A percentile compares a stretch with the other conserved stretches of the same genome.
phyloP scores from a whole-genome alignment of 2,329 filamentous ascomycete species.

The Blastomyces emzantsi region DNA sequence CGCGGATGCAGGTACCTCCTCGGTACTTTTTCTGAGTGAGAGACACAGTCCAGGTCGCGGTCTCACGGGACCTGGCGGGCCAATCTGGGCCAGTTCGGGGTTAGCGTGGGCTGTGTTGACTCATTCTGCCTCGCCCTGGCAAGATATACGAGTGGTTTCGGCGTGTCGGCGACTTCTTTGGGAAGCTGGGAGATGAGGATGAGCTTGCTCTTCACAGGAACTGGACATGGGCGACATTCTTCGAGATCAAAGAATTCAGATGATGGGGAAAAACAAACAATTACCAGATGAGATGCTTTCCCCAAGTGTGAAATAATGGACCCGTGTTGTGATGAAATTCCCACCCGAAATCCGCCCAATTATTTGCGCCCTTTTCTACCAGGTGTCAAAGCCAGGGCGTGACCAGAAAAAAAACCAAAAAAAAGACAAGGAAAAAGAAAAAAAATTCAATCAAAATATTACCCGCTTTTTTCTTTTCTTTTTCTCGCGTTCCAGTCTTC shows the following conservation, averaged over 20 bases:
- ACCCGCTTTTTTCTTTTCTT: not conserved
- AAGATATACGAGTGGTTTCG: too few relatives aligned
- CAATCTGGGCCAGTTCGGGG: constrained; percentile 1
- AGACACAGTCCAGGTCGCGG: not conserved
- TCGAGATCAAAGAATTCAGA: too few relatives aligned
- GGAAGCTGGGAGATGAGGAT: too few relatives aligned
- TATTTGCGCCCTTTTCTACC: not conserved
- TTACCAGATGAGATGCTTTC: too few relatives aligned
- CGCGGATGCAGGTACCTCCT: not conserved
- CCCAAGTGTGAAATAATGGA: not conserved
- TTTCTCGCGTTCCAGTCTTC: not conserved
- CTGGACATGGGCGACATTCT: not conserved
- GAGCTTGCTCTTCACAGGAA: too few relatives aligned
- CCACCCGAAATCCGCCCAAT: not conserved
- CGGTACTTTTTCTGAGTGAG: not conserved
- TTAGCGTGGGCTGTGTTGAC: not conserved
- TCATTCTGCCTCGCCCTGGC: not conserved
- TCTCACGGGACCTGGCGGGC: constrained; percentile 3
- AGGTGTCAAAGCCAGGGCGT: constrained; percentile 1
- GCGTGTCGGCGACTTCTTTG: too few relatives aligned
- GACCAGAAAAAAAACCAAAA: not conserved
- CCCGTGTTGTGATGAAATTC: not conserved
- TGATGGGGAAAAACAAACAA: too few relatives aligned
- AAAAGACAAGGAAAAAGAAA: too few relatives aligned
- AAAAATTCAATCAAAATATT: not conserved